Conservation (phyloP, 768 basidiomycete species). For the Coprinellus aureogranulatus region DNA sequence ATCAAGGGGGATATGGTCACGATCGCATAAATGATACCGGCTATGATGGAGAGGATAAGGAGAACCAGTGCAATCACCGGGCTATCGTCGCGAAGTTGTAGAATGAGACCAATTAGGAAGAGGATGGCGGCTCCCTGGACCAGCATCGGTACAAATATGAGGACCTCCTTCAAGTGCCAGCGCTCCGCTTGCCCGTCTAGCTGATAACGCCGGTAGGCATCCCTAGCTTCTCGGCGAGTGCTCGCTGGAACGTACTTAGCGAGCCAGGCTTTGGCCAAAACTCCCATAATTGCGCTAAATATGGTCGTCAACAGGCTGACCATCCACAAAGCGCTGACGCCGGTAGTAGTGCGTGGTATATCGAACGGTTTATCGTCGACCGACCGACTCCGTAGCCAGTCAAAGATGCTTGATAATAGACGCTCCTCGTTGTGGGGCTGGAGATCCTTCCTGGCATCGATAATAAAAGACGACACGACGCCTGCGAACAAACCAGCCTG, state of each 20-base stretch:
- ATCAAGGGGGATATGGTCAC: background rate
- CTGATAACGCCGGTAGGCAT: conserved; percentile 18
- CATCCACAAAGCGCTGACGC: conserved; percentile 24
- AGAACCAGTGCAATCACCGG: background rate
- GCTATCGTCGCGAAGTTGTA: background rate
- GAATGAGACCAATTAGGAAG: conserved; percentile 15
- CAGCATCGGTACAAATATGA: conserved; percentile 13
- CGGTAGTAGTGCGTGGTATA: conserved; percentile 10
- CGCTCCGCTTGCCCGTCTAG: conserved; percentile 15
- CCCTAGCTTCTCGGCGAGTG: conserved; percentile 12
- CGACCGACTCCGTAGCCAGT: background rate
- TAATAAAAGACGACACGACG: conserved; percentile 16
- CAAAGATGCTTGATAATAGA: conserved; percentile 8
- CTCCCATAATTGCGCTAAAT: conserved; percentile 24
- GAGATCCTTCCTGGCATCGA: conserved; percentile 18
- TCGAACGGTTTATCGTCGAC: background rate
- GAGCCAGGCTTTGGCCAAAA: conserved; percentile 22
- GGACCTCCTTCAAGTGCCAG: conserved; percentile 14
- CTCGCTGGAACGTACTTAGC: conserved; percentile 14
- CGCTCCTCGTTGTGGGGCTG: conserved; percentile 15
- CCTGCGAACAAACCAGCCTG: conserved; percentile 22
- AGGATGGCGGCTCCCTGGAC: conserved; percentile 16
- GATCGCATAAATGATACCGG: background rate
- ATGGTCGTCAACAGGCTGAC: conserved; percentile 23
- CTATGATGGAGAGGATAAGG: background rate